Evolutionary conservation across 2,329 filamentous ascomycete species (phyloP), one percentile per base, ranked within the genome.

Genomic region (Ambrosiella xylebori): DNA sequence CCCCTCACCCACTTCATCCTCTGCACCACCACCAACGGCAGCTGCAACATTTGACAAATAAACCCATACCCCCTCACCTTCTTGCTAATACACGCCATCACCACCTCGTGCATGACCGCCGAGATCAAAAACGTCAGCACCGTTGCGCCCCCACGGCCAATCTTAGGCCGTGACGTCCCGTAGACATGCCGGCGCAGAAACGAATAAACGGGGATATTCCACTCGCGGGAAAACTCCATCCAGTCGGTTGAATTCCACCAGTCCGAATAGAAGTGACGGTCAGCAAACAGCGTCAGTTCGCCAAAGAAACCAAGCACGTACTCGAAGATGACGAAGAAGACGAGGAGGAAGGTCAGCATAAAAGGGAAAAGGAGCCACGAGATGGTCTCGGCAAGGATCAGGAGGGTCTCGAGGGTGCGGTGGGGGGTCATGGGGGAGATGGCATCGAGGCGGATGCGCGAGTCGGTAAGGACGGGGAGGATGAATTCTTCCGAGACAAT

Each of bases 251-350:
- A 82, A 71, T 85, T 85, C 82, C 82, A 84, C 80, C 81, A 84
- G 72, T 85, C 81, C 55, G 76, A 76, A 73, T 96, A 98, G 73
- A 97, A 97, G 70, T 93, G 88, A 45, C 91, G 82, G 69, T 97
- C 93, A 56, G 85, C 91, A 69, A 97, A 97, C 65, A 84, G 79
- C 15, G 90, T 95, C 64, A 97, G 86, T 69, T 98, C 93, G 12
- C 90, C 93, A 66, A 94, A 95, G 53, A 90, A 90, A 59, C 91
- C 93, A 39, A 97, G 80, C 9, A 95, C 79, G 70, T 97, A 98
- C 70, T 98, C 93, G 69, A 97, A 98, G 65, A 97, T 97, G 69
- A 96, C 89, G 60, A 98, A 82, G 74, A 98, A 98, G 58, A 97
- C 90, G 53, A 97, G 81, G 3, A 97, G 75, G 68, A 97, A 94